phyloP scores from a whole-genome alignment of 208 protist genomes.

The Leishmania martiniquensis region DNA sequence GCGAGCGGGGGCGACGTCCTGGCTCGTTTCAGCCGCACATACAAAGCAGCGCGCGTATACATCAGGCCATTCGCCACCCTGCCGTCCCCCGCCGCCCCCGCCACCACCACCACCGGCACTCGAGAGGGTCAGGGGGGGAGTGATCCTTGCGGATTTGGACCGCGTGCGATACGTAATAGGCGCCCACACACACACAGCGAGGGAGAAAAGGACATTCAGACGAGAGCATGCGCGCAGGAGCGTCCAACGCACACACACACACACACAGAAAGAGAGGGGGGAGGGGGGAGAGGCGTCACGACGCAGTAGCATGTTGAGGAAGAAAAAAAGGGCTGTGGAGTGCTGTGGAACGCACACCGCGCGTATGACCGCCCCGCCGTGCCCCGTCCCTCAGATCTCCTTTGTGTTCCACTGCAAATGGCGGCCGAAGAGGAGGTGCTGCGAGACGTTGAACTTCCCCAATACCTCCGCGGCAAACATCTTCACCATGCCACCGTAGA shows the following conservation, averaged over 20 bases:
- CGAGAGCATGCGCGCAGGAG: neutral
- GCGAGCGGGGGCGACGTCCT: neutral
- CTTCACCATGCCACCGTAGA: conserved; percentile 92
- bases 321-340: neutral
- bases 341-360: neutral
- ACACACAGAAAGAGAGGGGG: neutral
- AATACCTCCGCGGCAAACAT: conserved; percentile 97
- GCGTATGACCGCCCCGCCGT: neutral
- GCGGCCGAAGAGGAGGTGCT: conserved; percentile 94
- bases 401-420: conserved; percentile 84
- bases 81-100: neutral
- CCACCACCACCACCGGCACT: no score
- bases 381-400: conserved; percentile 3
- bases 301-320: neutral
- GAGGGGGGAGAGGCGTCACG: neutral
- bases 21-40: neutral
- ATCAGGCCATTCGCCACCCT: neutral
- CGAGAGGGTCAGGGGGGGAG: no score
- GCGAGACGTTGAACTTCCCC: conserved; percentile 94
- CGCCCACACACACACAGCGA: neutral
- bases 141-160: no score
- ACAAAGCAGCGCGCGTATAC: neutral
- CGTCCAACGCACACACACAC: neutral
- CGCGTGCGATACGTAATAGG: no score
- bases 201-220: neutral